Conservation (phyloP, 805 yeast species). For the Myxozyma nipponensis region DNA sequence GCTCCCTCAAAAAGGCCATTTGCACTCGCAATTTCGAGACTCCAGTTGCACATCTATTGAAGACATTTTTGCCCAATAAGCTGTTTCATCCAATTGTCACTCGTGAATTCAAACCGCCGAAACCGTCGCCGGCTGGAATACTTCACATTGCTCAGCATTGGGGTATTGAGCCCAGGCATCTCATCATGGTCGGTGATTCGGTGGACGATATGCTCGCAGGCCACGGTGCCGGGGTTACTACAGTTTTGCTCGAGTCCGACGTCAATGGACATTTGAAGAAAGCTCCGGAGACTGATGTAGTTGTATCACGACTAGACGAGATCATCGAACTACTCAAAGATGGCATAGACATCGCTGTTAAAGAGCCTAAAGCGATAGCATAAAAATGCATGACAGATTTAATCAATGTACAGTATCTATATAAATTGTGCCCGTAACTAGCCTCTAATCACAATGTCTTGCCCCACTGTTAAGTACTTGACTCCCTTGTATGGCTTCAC, state of each 20-base stretch:
- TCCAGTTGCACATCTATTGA: slow-evolving; percentile 54
- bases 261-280: slow-evolving; percentile 47
- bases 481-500: slow-evolving; percentile 89
- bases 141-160: slow-evolving; percentile 51
- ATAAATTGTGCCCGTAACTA: slow-evolving; percentile 2
- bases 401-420: background rate
- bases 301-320: slow-evolving; percentile 22
- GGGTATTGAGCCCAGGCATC: slow-evolving; percentile 44
- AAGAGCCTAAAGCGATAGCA: slow-evolving; percentile 10
- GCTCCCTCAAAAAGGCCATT: slow-evolving; percentile 48
- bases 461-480: slow-evolving; percentile 66
- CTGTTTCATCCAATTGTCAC: slow-evolving; percentile 55
- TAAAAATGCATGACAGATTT: background rate
- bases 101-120: slow-evolving; percentile 62
- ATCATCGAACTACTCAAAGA: slow-evolving; percentile 16
- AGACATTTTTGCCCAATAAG: slow-evolving; percentile 43
- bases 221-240: slow-evolving; percentile 55
- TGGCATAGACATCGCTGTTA: slow-evolving; percentile 23
- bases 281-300: slow-evolving; percentile 33
- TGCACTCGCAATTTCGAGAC: slow-evolving; percentile 57
- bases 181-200: slow-evolving; percentile 74
- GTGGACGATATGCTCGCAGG: slow-evolving; percentile 67
- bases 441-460: slow-evolving; percentile 51
- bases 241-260: slow-evolving; percentile 52
- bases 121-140: slow-evolving; percentile 64